Conservation (phyloP, 73 alveolate species). For the Durusdinium trenchii region DNA sequence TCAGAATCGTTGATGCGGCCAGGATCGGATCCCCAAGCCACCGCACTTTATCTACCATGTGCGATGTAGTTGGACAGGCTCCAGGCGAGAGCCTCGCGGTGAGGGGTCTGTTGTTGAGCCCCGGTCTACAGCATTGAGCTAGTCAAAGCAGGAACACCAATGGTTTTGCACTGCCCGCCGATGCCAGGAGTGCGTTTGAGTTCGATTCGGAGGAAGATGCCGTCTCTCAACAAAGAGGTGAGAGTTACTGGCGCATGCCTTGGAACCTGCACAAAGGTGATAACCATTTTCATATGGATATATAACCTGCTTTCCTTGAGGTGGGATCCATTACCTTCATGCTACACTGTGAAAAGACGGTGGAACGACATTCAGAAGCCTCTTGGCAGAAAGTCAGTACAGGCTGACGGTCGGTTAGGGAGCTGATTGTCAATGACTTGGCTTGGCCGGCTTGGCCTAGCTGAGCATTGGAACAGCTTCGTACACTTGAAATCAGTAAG, state of each 20-base stretch:
- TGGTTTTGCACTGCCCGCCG: not conserved
- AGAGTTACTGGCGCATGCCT: not conserved
- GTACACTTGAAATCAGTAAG: no score
- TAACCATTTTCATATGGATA: not conserved
- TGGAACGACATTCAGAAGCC: slow-evolving; percentile 67
- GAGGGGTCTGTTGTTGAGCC: not conserved
- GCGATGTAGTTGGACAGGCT: slow-evolving; percentile 76
- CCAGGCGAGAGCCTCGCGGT: not conserved
- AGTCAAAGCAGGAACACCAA: no score
- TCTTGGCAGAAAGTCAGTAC: not conserved
- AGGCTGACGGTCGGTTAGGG: not conserved
- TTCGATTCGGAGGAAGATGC: slow-evolving; percentile 51
- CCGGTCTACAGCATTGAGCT: not conserved
- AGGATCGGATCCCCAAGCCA: slow-evolving; percentile 68
- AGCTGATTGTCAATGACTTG: not conserved
- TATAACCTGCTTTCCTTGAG: not conserved
- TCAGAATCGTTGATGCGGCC: not conserved
- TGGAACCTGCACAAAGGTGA: not conserved
- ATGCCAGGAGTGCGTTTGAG: slow-evolving; percentile 35
- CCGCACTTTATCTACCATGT: slow-evolving; percentile 73
- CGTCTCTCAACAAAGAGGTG: slow-evolving; percentile 38
- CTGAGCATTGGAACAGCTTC: no score
- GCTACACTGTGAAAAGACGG: slow-evolving; percentile 62
- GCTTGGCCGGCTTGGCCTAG: no score
- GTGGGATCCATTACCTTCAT: slow-evolving; percentile 74